A percentile compares a stretch with the other conserved stretches of the same genome.
These are phyloP conservation scores for Erodium texanum DNA, from an alignment of 441 rosid species.

Conservation along the genomic window DNA sequence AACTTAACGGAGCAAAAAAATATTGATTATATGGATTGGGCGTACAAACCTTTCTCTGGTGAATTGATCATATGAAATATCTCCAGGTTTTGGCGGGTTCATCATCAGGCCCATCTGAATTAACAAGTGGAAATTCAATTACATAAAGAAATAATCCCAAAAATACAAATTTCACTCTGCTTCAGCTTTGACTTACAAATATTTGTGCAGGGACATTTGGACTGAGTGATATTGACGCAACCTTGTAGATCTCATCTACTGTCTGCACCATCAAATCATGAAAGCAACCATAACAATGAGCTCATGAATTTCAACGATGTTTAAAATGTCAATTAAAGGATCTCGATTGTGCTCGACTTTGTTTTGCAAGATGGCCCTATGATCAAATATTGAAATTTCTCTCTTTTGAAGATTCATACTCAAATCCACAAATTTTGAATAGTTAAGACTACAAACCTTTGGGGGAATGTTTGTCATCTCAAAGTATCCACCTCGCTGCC, in stretches of 20 bases:
- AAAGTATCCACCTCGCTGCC: slow-evolving; percentile 99
- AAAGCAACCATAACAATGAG: slow-evolving; percentile 8
- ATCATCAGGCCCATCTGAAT: slow-evolving; percentile 93
- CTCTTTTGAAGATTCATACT: not conserved
- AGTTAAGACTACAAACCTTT: slow-evolving; percentile 33
- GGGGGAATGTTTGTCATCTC: slow-evolving; percentile 97
- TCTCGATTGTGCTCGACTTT: not conserved
- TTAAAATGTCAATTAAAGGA: not conserved
- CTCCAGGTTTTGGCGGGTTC: slow-evolving; percentile 85
- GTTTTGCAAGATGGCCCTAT: not conserved
- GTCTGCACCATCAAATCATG: slow-evolving; percentile 38
- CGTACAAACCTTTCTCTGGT: slow-evolving; percentile 63
- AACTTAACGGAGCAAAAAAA: no score
- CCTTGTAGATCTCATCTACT: slow-evolving; percentile 89
- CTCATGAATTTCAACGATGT: not conserved
- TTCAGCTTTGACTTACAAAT: slow-evolving; percentile 52
- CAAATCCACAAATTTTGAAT: not conserved
- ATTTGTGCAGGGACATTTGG: slow-evolving; percentile 95
- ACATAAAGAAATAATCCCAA: not conserved
- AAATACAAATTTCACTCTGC: not conserved
- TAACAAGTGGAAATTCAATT: slow-evolving; percentile 5
- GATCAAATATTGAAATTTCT: not conserved
- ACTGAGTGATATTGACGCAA: slow-evolving; percentile 77
- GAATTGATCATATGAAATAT: slow-evolving; percentile 74
- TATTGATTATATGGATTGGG: slow-evolving; percentile 3